Conservation (phyloP, 169 alveolate species). For the Perkinsus marinus region DNA sequence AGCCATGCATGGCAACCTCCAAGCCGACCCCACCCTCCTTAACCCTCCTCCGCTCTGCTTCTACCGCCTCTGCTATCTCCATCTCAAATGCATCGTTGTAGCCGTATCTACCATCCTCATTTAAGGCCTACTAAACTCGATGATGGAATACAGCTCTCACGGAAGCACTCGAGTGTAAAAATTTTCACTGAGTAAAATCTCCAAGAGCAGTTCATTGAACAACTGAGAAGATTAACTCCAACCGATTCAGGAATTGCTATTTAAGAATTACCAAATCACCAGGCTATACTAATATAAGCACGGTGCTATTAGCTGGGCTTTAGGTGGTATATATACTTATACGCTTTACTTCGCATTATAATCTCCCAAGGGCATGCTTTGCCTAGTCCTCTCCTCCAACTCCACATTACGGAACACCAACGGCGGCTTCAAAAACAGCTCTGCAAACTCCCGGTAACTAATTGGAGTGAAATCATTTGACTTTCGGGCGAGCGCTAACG, state of each 20-base stretch:
- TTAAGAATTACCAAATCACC: no score
- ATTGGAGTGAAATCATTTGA: not conserved
- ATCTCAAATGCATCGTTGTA: not conserved
- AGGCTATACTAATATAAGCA: no score
- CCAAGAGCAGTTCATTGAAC: no score
- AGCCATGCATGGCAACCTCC: not conserved
- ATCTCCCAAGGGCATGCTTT: not conserved
- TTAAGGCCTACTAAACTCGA: not conserved
- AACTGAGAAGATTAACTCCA: no score
- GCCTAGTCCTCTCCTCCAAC: not conserved
- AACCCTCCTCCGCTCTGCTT: not conserved
- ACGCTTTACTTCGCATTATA: not conserved
- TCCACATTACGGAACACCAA: not conserved
- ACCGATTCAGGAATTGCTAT: no score
- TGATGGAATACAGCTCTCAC: not conserved
- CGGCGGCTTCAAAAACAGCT: not conserved
- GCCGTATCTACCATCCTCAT: not conserved
- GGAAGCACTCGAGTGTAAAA: no score
- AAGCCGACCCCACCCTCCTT: not conserved
- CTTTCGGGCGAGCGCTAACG: not conserved
- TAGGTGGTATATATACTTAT: no score
- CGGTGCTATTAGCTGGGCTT: no score
- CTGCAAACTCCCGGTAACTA: not conserved
- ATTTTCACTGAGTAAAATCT: no score
- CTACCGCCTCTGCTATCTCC: not conserved